Conservation (phyloP, 2,329 filamentous ascomycete species). For the Mycosphaerella arachidis region DNA sequence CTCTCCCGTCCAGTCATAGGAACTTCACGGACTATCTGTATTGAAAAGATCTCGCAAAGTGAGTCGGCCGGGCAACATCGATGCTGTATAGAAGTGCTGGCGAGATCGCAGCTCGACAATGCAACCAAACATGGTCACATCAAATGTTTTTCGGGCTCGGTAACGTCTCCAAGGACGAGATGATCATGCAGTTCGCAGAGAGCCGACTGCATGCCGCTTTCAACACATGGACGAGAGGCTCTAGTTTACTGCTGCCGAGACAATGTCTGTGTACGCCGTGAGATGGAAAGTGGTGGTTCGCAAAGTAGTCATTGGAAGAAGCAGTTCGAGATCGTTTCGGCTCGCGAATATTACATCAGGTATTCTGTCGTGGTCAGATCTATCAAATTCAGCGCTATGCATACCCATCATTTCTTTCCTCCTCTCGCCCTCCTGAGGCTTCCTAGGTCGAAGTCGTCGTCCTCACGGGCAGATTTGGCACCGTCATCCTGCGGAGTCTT, state of each 20-base stretch:
- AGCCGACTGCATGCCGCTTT: conserved; percentile 38
- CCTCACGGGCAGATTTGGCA: background rate
- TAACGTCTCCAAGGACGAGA: conserved; percentile 27
- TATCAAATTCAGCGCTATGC: background rate
- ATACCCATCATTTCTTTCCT: conserved; percentile 7
- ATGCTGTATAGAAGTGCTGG: background rate
- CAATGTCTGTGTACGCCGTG: conserved; percentile 57
- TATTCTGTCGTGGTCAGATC: background rate
- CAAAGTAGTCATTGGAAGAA: conserved; percentile 21
- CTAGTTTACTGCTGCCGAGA: conserved; percentile 59
- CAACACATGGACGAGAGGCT: conserved; percentile 48
- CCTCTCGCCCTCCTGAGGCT: conserved; percentile 21
- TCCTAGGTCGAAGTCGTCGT: conserved; percentile 21
- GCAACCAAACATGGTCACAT: conserved; percentile 32
- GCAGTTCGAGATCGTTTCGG: background rate
- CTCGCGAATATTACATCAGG: background rate
- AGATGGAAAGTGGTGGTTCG: conserved; percentile 16
- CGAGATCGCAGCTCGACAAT: conserved; percentile 32
- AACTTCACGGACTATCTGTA: conserved; percentile 58
- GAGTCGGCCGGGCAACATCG: background rate
- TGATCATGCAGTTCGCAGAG: conserved; percentile 28
- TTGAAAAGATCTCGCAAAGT: conserved; percentile 47
- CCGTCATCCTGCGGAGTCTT: conserved; percentile 1
- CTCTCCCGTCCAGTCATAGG: conserved; percentile 40
- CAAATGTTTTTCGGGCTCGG: conserved; percentile 24